Percentiles rank a stretch among this genome's conserved stretches.
phyloP scores from a whole-genome alignment of 164 flowering plant genomes.

The Cinnamomum micranthum region DNA sequence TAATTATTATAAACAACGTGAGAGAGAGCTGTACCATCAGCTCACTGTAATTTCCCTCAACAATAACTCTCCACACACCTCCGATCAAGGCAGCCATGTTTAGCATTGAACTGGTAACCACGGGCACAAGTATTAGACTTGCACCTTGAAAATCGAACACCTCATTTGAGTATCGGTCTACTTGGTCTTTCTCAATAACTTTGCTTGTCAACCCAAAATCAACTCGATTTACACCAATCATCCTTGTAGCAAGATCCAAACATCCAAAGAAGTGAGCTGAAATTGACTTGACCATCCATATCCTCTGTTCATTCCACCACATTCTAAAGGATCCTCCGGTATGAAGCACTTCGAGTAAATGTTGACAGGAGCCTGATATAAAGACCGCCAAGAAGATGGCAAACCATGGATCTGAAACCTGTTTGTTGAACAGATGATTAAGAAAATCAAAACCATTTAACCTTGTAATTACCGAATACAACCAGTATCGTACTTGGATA shows the following conservation, averaged over 20 bases:
- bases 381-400: slow-evolving; percentile 6
- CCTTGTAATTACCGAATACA: too few species aligned
- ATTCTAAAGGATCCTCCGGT: slow-evolving; percentile 15
- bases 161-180: slow-evolving; percentile 20
- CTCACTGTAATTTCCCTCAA: slow-evolving; percentile 5
- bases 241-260: slow-evolving; percentile 13
- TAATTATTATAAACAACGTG: slow-evolving; percentile 10
- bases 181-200: slow-evolving; percentile 20
- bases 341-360: slow-evolving; percentile 11
- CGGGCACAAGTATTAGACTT: slow-evolving; percentile 20
- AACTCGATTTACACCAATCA: slow-evolving; percentile 17
- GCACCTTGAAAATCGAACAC: slow-evolving; percentile 31
- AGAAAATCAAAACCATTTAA: too few species aligned
- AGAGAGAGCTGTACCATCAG: slow-evolving; percentile 24
- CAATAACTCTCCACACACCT: slow-evolving; percentile 15
- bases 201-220: slow-evolving; percentile 33
- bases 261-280: slow-evolving; percentile 16
- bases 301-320: slow-evolving; percentile 21
- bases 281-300: slow-evolving; percentile 19
- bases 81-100: slow-evolving; percentile 16
- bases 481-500: too few species aligned
- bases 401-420: slow-evolving; percentile 32
- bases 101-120: slow-evolving; percentile 15
- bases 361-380: slow-evolving; percentile 12
- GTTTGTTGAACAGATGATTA: not conserved